phyloP scores from a whole-genome alignment of 208 protist genomes.

The Leishmania martiniquensis region DNA sequence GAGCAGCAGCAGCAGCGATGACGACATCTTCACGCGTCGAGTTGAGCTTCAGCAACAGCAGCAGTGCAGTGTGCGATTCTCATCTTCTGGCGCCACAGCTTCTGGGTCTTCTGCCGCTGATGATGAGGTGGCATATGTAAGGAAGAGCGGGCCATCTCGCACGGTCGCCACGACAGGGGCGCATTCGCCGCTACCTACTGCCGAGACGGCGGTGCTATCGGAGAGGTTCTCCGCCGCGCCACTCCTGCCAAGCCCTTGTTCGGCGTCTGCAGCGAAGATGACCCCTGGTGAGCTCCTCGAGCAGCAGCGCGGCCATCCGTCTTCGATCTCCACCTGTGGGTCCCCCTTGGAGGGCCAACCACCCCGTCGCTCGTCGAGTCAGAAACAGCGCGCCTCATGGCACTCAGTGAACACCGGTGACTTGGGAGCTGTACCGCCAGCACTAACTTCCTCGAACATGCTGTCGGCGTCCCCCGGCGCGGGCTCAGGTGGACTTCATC shows the following conservation, averaged over 20 bases:
- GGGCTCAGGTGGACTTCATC: not conserved
- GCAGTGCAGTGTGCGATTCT: not conserved
- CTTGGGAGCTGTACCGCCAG: not conserved
- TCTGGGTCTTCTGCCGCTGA: not conserved
- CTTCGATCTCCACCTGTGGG: not conserved
- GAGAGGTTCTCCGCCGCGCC: not conserved
- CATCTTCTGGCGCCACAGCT: not conserved
- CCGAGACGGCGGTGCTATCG: not conserved
- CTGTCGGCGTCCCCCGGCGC: not conserved
- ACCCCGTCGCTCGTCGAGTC: not conserved
- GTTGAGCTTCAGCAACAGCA: constrained; percentile 16
- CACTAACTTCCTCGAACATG: not conserved
- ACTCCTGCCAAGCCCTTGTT: not conserved
- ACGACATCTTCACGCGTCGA: constrained; percentile 28
- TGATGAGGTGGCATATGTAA: not conserved
- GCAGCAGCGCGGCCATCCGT: not conserved
- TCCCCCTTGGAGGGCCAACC: too few relatives aligned
- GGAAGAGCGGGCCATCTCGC: not conserved
- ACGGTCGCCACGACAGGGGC: not conserved
- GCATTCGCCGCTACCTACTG: not conserved
- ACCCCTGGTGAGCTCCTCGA: not conserved
- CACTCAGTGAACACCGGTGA: constrained; percentile 14
- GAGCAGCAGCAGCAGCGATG: constrained; percentile 28
- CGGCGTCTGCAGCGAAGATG: not conserved
- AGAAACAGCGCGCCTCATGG: not conserved